phyloP scores from a whole-genome alignment of 228 moss, liverwort and hornwort species.

The Sphagnum magellanicum region DNA sequence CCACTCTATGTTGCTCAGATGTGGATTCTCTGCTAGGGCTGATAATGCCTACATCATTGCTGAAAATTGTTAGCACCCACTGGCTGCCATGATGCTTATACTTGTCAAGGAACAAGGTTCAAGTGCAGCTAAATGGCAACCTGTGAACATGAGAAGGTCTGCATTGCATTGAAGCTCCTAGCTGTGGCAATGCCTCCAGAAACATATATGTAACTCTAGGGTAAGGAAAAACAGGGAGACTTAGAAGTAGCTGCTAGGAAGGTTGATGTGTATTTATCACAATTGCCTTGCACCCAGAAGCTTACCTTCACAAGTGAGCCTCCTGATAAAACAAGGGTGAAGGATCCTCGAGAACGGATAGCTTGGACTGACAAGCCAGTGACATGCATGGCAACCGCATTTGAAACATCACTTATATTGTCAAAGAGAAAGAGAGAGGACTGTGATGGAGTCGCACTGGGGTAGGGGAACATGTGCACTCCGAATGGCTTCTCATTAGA shows the following conservation, averaged over 20 bases:
- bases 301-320: slow-evolving; percentile 54
- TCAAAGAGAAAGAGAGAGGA: slow-evolving; percentile 35
- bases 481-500: slow-evolving; percentile 24
- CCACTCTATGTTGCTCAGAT: slow-evolving; percentile 34
- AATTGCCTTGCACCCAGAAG: neutral
- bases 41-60: slow-evolving; percentile 40
- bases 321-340: slow-evolving; percentile 52
- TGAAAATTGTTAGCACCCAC: neutral
- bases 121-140: neutral
- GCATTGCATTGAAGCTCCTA: neutral
- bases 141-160: neutral
- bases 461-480: slow-evolving; percentile 48
- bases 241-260: neutral
- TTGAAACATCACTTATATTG: slow-evolving; percentile 28
- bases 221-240: neutral
- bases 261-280: neutral
- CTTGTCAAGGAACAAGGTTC: neutral
- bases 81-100: neutral
- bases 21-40: slow-evolving; percentile 33
- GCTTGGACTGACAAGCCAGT: slow-evolving; percentile 40
- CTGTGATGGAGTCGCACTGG: slow-evolving; percentile 37
- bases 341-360: slow-evolving; percentile 29
- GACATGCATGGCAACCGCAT: slow-evolving; percentile 34
- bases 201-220: neutral
- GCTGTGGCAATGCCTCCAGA: neutral